Evolutionary conservation across 305 asterid species (phyloP).

Genomic region (Fraxinus greggii): DNA sequence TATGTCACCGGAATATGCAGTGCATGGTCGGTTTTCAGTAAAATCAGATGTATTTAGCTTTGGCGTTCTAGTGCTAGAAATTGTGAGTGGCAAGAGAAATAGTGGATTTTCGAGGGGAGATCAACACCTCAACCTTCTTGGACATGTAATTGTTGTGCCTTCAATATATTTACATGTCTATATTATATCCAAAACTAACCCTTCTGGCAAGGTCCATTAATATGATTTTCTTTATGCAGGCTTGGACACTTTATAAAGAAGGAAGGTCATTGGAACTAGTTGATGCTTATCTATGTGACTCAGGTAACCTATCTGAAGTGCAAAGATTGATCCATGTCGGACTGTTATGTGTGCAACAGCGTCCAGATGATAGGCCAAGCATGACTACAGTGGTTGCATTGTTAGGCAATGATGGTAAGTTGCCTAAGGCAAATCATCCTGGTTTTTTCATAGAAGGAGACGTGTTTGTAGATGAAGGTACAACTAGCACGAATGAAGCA

Average conservation of each 20-base stretch:
- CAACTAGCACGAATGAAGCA: constrained; percentile 18
- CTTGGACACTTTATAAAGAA: constrained; percentile 33
- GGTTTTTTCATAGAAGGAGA: constrained; percentile 39
- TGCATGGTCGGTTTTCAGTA: constrained; percentile 30
- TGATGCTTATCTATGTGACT: constrained; percentile 15
- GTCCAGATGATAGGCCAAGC: constrained; percentile 42
- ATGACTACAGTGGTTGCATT: constrained; percentile 43
- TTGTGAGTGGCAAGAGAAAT: constrained; percentile 29
- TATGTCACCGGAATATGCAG: constrained; percentile 39
- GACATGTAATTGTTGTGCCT: constrained; percentile 26
- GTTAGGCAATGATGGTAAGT: constrained; percentile 30
- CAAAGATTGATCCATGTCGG: constrained; percentile 38
- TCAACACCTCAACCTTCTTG: constrained; percentile 30
- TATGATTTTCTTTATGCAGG: constrained; percentile 10
- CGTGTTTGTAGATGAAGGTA: not conserved
- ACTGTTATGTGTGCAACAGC: constrained; percentile 42
- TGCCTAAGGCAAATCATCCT: constrained; percentile 41
- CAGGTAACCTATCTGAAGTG: constrained; percentile 22
- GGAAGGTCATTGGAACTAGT: constrained; percentile 34
- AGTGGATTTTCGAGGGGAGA: constrained; percentile 26
- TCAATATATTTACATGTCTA: not conserved
- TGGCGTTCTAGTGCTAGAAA: constrained; percentile 35
- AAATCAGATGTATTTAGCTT: constrained; percentile 40
- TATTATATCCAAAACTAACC: not conserved
- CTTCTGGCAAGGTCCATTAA: not conserved